Conservation (phyloP, 2,329 filamentous ascomycete species). For the Microdochium nivale region DNA sequence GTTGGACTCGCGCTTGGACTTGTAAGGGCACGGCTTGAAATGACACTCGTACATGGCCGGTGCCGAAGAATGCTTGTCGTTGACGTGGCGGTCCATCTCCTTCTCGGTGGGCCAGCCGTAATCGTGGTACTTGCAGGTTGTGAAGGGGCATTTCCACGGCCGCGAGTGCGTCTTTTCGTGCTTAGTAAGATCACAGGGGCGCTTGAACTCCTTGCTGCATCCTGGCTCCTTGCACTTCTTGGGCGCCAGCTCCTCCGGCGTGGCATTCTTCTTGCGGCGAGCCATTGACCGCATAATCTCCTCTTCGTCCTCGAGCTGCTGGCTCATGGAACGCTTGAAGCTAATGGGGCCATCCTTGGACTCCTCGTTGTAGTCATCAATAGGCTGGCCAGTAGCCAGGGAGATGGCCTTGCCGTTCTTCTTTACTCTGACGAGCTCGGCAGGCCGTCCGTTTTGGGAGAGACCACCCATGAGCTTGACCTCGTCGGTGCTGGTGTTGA, state of each 20-base stretch:
- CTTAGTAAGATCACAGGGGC: slow-evolving; percentile 95
- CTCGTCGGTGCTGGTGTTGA: slow-evolving; percentile 44
- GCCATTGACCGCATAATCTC: slow-evolving; percentile 89
- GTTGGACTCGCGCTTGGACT: slow-evolving; percentile 92
- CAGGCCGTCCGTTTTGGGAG: slow-evolving; percentile 70
- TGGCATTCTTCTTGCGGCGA: slow-evolving; percentile 86
- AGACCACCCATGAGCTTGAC: slow-evolving; percentile 77
- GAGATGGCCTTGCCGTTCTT: slow-evolving; percentile 75
- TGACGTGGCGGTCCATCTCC: slow-evolving; percentile 90
- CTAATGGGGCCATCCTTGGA: slow-evolving; percentile 33
- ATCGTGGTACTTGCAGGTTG: slow-evolving; percentile 80
- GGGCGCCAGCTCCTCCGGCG: slow-evolving; percentile 71
- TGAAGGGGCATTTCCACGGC: slow-evolving; percentile 83
- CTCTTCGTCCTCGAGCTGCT: slow-evolving; percentile 70
- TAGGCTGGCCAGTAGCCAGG: slow-evolving; percentile 58
- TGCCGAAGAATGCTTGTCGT: slow-evolving; percentile 83
- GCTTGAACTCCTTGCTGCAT: slow-evolving; percentile 89
- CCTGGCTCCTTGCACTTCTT: slow-evolving; percentile 67
- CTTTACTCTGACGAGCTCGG: slow-evolving; percentile 75
- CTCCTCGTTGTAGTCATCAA: slow-evolving; percentile 44
- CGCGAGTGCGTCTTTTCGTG: slow-evolving; percentile 97
- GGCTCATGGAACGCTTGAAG: slow-evolving; percentile 58
- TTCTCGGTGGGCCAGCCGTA: slow-evolving; percentile 97
- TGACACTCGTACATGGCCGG: slow-evolving; percentile 78
- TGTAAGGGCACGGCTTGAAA: slow-evolving; percentile 79